phyloP scores from a whole-genome alignment of 2,329 filamentous ascomycete genomes.

The Botrytis medusae region DNA sequence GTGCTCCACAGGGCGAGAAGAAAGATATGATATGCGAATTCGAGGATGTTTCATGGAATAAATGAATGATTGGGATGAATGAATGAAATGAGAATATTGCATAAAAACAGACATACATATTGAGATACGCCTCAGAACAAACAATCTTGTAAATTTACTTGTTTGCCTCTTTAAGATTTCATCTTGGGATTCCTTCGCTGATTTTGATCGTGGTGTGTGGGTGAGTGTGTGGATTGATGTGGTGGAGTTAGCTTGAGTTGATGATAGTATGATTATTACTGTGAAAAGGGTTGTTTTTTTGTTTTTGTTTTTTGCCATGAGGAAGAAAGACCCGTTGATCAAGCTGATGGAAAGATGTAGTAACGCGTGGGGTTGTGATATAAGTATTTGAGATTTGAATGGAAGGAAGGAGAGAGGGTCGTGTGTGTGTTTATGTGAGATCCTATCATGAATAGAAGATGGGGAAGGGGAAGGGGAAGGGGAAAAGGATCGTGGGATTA shows the following conservation, averaged over 20 bases:
- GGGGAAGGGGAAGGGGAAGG: not conserved
- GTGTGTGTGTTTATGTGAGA: not conserved
- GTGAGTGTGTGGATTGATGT: not conserved
- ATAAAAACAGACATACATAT: not conserved
- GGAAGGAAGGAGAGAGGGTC: too few relatives aligned
- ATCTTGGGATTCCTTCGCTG: not conserved
- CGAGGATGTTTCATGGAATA: constrained; percentile 6
- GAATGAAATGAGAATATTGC: not conserved
- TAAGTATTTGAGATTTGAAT: not conserved
- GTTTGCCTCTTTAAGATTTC: not conserved
- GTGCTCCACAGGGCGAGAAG: not conserved
- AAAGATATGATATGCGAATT: not conserved
- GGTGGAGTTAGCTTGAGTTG: not conserved
- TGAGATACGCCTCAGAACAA: not conserved
- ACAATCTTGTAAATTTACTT: constrained; percentile 9
- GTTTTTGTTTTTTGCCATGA: not conserved
- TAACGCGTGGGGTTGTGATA: too few relatives aligned
- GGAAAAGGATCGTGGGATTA: too few relatives aligned
- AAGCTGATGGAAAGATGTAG: not conserved
- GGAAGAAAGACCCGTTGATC: not conserved
- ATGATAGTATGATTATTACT: not conserved
- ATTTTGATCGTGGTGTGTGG: not conserved
- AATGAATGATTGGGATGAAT: constrained; percentile 8
- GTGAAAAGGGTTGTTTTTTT: too few relatives aligned
- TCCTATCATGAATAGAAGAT: not conserved